Base-by-base conservation (phyloP, 202 grass and related monocot species). In the Digitaria exilis region DNA sequence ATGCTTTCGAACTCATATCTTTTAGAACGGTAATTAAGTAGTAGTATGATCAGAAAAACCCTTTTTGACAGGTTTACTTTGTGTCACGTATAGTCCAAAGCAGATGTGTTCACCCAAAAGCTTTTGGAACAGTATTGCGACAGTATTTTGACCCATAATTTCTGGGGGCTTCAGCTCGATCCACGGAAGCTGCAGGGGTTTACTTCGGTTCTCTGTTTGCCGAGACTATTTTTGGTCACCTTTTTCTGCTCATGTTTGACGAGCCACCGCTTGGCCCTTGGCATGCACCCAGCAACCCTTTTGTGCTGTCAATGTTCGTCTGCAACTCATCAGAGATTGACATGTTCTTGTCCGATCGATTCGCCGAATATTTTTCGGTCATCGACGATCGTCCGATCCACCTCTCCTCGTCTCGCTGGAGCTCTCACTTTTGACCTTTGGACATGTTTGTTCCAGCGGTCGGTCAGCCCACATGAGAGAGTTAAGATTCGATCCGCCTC, bases 301-400 rank as follows among this genome's bases (percentile, higher is more conserved):
- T 9, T 21, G 44, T 18, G 75, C 3, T 51, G 66, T 8, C 34
- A 26, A 65, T 44, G 45, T 42, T 79, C 5, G 8, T 18, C 11
- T 12, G 17, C 75, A 4, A 29, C 42, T 8, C n/a, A 15, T 8
- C n/a, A 15, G 65, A 22, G 65, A 42, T 71, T 17, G 70, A 54
- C 22, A 54, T 52, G 34, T 52, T 82, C 54, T 5, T 14, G 69
- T 41, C 42, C 19, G 66, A 46, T 19, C 3, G 31, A 85, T 52
- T 71, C 54, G n/a, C 41, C 62, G n/a, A 41, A 71, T 46, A 79
- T 63, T 61, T n/a, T 78, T 28, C 4, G 21, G 50, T 1, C 61
- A 56, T 84, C 60, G 35, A 57, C 16, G 26, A 59, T 32, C 39
- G 43, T 48, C 62, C n/a, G n/a, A n/a, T n/a, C n/a, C 81, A 45